Conservation (phyloP, 2,329 filamentous ascomycete genomes). For the Corynespora cassiicola region DNA sequence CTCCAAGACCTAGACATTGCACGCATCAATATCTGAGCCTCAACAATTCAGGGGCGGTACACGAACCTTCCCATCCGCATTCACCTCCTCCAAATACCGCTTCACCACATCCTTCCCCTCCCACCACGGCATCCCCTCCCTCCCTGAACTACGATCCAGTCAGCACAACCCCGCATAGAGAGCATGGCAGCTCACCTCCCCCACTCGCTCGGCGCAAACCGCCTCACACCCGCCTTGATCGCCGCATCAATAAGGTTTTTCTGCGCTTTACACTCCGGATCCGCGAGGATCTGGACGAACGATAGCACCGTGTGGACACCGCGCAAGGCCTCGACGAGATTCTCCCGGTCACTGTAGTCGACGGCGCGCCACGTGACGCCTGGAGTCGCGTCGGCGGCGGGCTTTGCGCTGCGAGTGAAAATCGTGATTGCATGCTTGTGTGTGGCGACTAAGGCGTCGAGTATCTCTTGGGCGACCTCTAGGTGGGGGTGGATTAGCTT, state of each 20-base stretch:
- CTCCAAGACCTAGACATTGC: constrained; percentile 57
- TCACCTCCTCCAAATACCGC: constrained; percentile 58
- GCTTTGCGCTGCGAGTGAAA: constrained; percentile 57
- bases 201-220: constrained; percentile 22
- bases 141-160: constrained; percentile 26
- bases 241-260: constrained; percentile 22
- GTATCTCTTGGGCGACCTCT: constrained; percentile 60
- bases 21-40: background rate
- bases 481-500: background rate
- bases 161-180: constrained; percentile 3
- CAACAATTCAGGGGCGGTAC: too few species aligned
- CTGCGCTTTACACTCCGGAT: constrained; percentile 10
- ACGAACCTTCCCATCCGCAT: constrained; percentile 55
- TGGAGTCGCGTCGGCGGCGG: constrained; percentile 1
- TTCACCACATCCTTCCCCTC: constrained; percentile 54
- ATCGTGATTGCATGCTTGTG: constrained; percentile 60
- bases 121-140: constrained; percentile 55
- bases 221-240: constrained; percentile 19
- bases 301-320: constrained; percentile 60
- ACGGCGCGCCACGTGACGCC: constrained; percentile 44
- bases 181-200: constrained; percentile 18
- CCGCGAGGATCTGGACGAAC: constrained; percentile 49
- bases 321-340: constrained; percentile 44
- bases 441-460: constrained; percentile 56
- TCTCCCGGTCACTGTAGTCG: constrained; percentile 48